Evolutionary conservation across 176 grass and related monocot species (phyloP).

Genomic region (Aegilops bicornis): DNA sequence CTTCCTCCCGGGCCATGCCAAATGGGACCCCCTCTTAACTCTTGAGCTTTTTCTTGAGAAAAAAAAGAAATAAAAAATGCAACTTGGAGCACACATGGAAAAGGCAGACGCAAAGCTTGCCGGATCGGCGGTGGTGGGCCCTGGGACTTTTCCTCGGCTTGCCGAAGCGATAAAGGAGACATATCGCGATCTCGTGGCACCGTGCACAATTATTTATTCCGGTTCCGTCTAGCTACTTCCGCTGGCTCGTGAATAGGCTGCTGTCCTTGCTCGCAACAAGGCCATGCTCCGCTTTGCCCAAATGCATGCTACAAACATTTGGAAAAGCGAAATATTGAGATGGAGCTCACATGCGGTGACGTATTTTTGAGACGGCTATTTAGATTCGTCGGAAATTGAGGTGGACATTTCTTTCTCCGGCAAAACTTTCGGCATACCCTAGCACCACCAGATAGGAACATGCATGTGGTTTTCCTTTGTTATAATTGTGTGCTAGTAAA

Average conservation of each 20-base stretch:
- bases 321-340: not conserved
- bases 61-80: not conserved
- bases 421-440: not conserved
- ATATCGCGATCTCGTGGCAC: conserved; percentile 33
- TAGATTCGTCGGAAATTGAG: not conserved
- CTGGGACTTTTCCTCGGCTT: not conserved
- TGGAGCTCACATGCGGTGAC: not conserved
- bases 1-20: not conserved
- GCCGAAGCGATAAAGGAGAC: conserved; percentile 25
- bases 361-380: not conserved
- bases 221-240: conserved; percentile 25
- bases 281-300: not conserved
- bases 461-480: not conserved
- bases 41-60: not conserved
- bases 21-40: not conserved
- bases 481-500: not conserved
- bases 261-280: conserved; percentile 12
- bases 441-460: not conserved
- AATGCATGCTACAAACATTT: not conserved
- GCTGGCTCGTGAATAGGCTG: conserved; percentile 27
- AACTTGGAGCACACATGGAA: conserved; percentile 3
- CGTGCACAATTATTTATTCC: conserved; percentile 7
- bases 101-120: not conserved
- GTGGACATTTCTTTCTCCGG: not conserved
- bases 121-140: conserved; percentile 24